These are phyloP conservation scores for Ganoderma resinaceum DNA, from an alignment of 1,284 basidiomycete genomes.

Conservation along the genomic window DNA sequence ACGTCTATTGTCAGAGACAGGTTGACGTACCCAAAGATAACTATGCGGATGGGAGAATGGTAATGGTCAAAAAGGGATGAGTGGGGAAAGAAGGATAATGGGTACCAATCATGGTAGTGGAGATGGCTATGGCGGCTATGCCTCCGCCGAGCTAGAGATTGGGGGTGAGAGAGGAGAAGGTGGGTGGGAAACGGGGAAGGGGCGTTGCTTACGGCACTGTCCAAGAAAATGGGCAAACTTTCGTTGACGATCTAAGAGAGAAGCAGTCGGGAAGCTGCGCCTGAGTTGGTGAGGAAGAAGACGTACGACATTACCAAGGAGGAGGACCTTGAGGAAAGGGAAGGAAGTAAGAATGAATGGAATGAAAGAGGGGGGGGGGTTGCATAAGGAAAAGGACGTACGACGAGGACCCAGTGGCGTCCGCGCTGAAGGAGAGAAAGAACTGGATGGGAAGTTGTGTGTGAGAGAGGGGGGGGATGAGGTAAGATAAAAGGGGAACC, in stretches of 20 bases:
- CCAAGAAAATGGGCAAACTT: slow-evolving; percentile 93
- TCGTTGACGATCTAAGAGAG: slow-evolving; percentile 81
- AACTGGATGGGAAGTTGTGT: slow-evolving; percentile 53
- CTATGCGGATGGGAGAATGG: slow-evolving; percentile 41
- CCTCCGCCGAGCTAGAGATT: slow-evolving; percentile 79
- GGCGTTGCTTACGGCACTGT: slow-evolving; percentile 72
- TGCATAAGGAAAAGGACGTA: slow-evolving; percentile 53
- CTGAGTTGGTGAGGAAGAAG: not conserved
- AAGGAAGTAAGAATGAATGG: not conserved
- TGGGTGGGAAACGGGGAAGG: not conserved
- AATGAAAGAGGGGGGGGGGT: too few species aligned
- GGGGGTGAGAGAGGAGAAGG: not conserved
- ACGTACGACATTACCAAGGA: slow-evolving; percentile 86
- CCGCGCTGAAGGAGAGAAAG: slow-evolving; percentile 81
- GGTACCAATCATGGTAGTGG: slow-evolving; percentile 84
- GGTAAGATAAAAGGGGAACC: slow-evolving; percentile 46
- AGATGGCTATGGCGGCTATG: slow-evolving; percentile 82
- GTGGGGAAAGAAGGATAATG: slow-evolving; percentile 13
- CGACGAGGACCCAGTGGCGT: slow-evolving; percentile 95
- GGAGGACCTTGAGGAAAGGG: slow-evolving; percentile 63
- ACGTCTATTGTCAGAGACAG: not conserved
- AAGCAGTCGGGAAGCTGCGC: not conserved
- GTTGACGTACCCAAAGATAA: slow-evolving; percentile 80
- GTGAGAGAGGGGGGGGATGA: not conserved
- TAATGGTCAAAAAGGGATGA: not conserved